Evolutionary conservation across 176 grass and related monocot genomes (phyloP).

Genomic region (Aegilops longissima): DNA sequence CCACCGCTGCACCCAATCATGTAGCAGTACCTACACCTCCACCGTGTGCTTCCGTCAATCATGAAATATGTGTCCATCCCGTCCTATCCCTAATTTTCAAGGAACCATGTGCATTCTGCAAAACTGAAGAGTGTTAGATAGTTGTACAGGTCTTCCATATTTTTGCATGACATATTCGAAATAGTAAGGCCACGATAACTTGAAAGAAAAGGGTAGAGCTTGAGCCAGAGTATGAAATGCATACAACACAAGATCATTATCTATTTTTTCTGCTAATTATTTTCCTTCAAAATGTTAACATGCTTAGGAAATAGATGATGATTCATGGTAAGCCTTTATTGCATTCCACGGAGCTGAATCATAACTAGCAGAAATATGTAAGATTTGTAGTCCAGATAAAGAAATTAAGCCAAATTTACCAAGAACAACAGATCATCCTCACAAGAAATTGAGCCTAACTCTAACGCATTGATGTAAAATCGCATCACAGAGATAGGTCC

Average conservation of each 20-base stretch:
- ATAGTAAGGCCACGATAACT: too few species aligned
- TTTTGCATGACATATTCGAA: neutral
- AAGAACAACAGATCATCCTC: neutral
- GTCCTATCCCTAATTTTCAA: conserved; percentile 11
- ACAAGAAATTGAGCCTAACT: neutral
- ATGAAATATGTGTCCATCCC: too few species aligned
- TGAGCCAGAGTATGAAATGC: neutral
- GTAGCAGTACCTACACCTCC: too few species aligned
- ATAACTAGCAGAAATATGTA: neutral
- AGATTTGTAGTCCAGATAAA: neutral
- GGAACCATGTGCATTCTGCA: neutral
- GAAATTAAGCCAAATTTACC: neutral
- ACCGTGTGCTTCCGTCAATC: too few species aligned
- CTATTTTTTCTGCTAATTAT: neutral
- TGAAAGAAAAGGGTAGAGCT: neutral
- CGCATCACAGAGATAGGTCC: neutral
- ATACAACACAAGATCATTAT: neutral
- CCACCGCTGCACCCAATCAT: too few species aligned
- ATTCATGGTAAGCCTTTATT: neutral
- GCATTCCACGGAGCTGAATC: neutral
- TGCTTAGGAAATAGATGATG: neutral
- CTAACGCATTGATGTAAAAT: neutral
- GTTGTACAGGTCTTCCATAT: neutral
- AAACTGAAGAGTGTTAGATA: neutral
- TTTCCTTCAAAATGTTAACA: neutral